Base-by-base conservation (phyloP, 768 basidiomycete genomes). In the Phlegmacium glaucopus region DNA sequence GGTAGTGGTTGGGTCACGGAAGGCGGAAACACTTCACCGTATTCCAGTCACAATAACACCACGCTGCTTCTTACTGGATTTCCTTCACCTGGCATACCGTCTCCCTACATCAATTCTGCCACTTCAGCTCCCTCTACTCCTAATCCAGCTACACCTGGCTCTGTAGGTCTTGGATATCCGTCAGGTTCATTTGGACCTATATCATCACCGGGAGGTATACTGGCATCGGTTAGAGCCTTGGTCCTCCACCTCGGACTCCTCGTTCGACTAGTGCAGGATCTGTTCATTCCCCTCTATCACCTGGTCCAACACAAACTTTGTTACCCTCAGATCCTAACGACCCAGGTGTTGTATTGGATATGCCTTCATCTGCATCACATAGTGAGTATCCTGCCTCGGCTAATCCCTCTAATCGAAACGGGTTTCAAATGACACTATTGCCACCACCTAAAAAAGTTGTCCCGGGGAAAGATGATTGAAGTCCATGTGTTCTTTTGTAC, bases 1-100 rank as follows among this genome's bases (percentile, higher is more conserved):
- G 83, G 83, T 10, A 66, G 54, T 25, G 78, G 79, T 3, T 85
- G 83, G 82, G 74, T 74, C 34, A 70, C 79, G 42, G 85, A 86
- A 32, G 77, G 49, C 10, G 46, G 54, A 0, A 67, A 68, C 13
- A 54, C 53, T 63, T 67, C 64, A 41, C 67, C 68, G 0, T 73
- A 72, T 47, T 45, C 59, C 12, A 67, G 56, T 29, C 74, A 67
- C 51, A 47, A 53, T 9, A 61, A 60, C n/a, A n/a, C n/a, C 37
- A 70, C 65, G 11, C 73, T 69, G 1, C 58, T 64, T 29, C 53
- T 64, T 16, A 55, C 62, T 25, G 55, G 54, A 18, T 66, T 58
- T 57, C 22, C 22, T 22, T 57, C 64, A 4, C 62, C 67, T 25
- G 48, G 47, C 32, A 44, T 55, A 16, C 54, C 57, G 15, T 67